Percentiles rank a stretch among this genome's conserved stretches.
phyloP scores from a whole-genome alignment of 169 alveolate genomes.

The Plasmodium relictum region DNA sequence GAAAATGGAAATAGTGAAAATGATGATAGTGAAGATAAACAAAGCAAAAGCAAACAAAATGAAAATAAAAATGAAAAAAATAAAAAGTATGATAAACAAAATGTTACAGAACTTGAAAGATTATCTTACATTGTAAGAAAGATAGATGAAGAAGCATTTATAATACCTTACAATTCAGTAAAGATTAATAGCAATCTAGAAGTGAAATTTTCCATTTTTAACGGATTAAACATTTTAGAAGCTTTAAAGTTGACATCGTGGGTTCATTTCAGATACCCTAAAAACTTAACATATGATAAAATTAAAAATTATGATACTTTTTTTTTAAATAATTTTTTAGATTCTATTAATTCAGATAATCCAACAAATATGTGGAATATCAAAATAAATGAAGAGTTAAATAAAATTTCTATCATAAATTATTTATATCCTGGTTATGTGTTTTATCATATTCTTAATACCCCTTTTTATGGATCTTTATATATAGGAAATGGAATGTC shows the following conservation, averaged over 20 bases:
- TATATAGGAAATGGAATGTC: slow-evolving; percentile 63
- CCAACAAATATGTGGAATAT: slow-evolving; percentile 67
- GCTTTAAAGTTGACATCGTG: slow-evolving; percentile 74
- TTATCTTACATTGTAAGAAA: slow-evolving; percentile 31
- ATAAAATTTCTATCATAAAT: slow-evolving; percentile 51
- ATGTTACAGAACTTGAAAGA: slow-evolving; percentile 35
- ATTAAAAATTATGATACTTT: slow-evolving; percentile 54
- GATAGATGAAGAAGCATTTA: slow-evolving; percentile 63
- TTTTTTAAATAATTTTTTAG: slow-evolving; percentile 69
- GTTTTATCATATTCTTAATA: slow-evolving; percentile 48
- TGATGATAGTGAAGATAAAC: neutral
- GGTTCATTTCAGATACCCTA: slow-evolving; percentile 75
- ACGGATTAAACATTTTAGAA: slow-evolving; percentile 46
- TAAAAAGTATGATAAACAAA: slow-evolving; percentile 20
- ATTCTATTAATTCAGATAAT: slow-evolving; percentile 45
- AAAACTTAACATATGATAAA: slow-evolving; percentile 61
- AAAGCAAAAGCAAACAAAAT: neutral
- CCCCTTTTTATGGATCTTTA: slow-evolving; percentile 69
- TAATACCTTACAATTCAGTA: slow-evolving; percentile 54
- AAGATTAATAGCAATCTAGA: slow-evolving; percentile 59
- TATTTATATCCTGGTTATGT: slow-evolving; percentile 54
- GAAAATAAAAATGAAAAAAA: slow-evolving; percentile 8
- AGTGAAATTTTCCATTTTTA: slow-evolving; percentile 59
- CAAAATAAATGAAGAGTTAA: slow-evolving; percentile 52
- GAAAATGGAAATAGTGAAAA: slow-evolving; percentile 5